Percentiles rank a stretch among this genome's conserved stretches.
phyloP scores from a whole-genome alignment of 2,329 filamentous ascomycete species.

The Thermothelomyces thermophilus region DNA sequence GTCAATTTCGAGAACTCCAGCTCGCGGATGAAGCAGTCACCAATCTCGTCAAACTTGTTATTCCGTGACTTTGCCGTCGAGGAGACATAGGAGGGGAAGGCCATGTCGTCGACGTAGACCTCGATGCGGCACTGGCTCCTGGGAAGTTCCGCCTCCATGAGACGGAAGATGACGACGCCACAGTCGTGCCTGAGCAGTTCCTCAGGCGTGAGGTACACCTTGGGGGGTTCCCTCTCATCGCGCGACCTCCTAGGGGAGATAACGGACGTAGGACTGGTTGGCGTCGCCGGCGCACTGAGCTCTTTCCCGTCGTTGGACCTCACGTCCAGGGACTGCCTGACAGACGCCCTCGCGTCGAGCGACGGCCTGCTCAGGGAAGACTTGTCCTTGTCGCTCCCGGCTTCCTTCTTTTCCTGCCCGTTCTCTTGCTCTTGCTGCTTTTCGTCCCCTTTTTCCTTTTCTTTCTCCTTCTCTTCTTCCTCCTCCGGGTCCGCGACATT shows the following conservation, averaged over 20 bases:
- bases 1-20: constrained; percentile 95
- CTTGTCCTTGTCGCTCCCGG: constrained; percentile 37
- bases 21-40: constrained; percentile 92
- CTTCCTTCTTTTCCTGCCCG: constrained; percentile 39
- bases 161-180: constrained; percentile 87
- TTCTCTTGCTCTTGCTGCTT: constrained; percentile 41
- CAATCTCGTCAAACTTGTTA: constrained; percentile 81
- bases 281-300: constrained; percentile 35
- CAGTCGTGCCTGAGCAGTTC: constrained; percentile 83
- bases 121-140: constrained; percentile 72
- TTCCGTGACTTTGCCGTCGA: constrained; percentile 63
- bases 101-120: constrained; percentile 88
- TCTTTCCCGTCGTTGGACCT: constrained; percentile 29
- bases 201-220: constrained; percentile 70
- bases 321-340: constrained; percentile 30
- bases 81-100: constrained; percentile 82
- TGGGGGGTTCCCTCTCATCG: constrained; percentile 57
- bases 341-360: constrained; percentile 12
- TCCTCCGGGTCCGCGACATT: constrained; percentile 86
- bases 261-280: constrained; percentile 40
- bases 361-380: constrained; percentile 30
- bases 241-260: constrained; percentile 42
- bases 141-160: constrained; percentile 81
- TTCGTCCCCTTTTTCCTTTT: constrained; percentile 34
- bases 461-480: constrained; percentile 55